Percentiles rank a stretch among this genome's conserved stretches.
Conservation (phyloP, 495 filamentous ascomycete genomes). For the Aspergillus biplanus region DNA sequence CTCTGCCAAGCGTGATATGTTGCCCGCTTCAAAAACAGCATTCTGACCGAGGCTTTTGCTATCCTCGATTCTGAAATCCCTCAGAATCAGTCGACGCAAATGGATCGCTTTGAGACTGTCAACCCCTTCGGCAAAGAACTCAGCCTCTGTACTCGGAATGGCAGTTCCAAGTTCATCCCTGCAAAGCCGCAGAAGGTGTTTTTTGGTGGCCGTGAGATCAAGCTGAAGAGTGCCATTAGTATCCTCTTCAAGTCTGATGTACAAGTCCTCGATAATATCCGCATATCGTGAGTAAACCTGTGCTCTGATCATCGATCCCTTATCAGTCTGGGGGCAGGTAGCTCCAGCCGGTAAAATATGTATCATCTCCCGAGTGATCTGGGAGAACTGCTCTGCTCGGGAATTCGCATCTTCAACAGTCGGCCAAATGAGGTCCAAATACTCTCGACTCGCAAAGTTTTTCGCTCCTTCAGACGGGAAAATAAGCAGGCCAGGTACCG, state of each 20-base stretch:
- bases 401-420: conserved; percentile 53
- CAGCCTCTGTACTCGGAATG: conserved; percentile 41
- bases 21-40: conserved; percentile 56
- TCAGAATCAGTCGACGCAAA: conserved; percentile 53
- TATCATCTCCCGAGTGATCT: conserved; percentile 58
- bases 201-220: conserved; percentile 40
- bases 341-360: conserved; percentile 43
- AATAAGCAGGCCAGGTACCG: conserved; percentile 58
- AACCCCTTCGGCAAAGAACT: conserved; percentile 61
- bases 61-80: conserved; percentile 44
- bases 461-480: conserved; percentile 43
- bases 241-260: conserved; percentile 37
- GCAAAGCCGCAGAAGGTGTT: conserved; percentile 46
- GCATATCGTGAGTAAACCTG: conserved; percentile 54
- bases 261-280: conserved; percentile 52
- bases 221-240: conserved; percentile 38
- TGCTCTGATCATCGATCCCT: conserved; percentile 59
- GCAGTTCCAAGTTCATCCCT: conserved; percentile 43
- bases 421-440: conserved; percentile 52
- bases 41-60: conserved; percentile 42
- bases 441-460: conserved; percentile 40
- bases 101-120: conserved; percentile 66
- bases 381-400: conserved; percentile 56
- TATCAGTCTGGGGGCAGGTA: conserved; percentile 56
- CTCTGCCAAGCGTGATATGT: conserved; percentile 47